A percentile compares a stretch with the other conserved stretches of the same genome.
Evolutionary conservation across 352 stramenopile genomes (phyloP).

Genomic region (Ochromonadaceae sp.): DNA sequence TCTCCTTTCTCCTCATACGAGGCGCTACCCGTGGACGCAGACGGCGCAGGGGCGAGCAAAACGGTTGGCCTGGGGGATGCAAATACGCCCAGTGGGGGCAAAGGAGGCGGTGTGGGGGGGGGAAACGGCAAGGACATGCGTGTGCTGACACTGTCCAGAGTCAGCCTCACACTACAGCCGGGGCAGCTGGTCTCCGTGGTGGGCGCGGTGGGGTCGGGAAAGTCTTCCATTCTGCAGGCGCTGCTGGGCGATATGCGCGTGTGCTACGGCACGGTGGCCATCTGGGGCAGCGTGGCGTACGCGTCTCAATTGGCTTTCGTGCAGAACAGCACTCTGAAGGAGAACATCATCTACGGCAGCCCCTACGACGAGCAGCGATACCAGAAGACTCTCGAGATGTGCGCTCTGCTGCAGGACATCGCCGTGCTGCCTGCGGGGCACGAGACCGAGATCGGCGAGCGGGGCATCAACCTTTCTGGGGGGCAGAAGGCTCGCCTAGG

Average conservation of each 20-base stretch:
- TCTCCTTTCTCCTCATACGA: too few relatives aligned
- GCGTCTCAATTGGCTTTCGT: slow-evolving; percentile 79
- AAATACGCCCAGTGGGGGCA: not conserved
- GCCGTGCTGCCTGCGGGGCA: slow-evolving; percentile 71
- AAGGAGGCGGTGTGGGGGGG: not conserved
- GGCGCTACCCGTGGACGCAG: not conserved
- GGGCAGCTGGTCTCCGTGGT: slow-evolving; percentile 57
- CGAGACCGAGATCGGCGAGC: slow-evolving; percentile 90
- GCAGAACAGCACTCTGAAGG: slow-evolving; percentile 76
- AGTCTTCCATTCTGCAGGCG: slow-evolving; percentile 26
- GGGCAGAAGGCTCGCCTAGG: slow-evolving; percentile 67
- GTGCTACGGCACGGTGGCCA: slow-evolving; percentile 30
- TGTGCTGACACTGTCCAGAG: slow-evolving; percentile 15
- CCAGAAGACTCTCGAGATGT: slow-evolving; percentile 48
- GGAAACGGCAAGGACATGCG: not conserved
- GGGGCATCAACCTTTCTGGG: slow-evolving; percentile 89
- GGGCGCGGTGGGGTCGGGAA: slow-evolving; percentile 49
- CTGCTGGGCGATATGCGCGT: slow-evolving; percentile 50
- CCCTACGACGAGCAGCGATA: slow-evolving; percentile 43
- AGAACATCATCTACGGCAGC: slow-evolving; percentile 88
- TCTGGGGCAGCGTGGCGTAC: slow-evolving; percentile 75
- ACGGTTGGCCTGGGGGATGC: not conserved
- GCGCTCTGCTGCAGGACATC: slow-evolving; percentile 65
- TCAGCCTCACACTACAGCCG: slow-evolving; percentile 44
- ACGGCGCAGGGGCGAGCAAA: not conserved